A percentile compares a stretch with the other conserved stretches of the same genome.
phyloP scores from a whole-genome alignment of 441 rosid genomes.

The Metrosideros polymorpha region DNA sequence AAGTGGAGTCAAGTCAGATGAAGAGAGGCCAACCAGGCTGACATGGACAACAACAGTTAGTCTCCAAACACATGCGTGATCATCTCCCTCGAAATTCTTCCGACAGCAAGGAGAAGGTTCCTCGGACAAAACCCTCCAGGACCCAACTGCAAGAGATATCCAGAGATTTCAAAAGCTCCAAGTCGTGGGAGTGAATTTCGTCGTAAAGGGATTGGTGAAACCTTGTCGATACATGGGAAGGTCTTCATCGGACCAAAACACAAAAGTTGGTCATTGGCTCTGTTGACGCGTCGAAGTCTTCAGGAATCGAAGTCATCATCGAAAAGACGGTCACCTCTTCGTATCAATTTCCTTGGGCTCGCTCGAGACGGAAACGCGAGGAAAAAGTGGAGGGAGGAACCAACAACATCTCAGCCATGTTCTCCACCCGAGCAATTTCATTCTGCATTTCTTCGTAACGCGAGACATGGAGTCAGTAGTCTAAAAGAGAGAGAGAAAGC shows the following conservation, averaged over 20 bases:
- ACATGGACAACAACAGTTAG: fast-evolving
- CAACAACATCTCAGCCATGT: not conserved
- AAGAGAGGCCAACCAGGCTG: too few species aligned
- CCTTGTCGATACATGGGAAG: not conserved
- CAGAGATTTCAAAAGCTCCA: not conserved
- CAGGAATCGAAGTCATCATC: not conserved
- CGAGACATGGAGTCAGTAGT: not conserved
- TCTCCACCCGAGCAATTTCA: not conserved
- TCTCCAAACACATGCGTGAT: not conserved
- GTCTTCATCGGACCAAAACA: not conserved
- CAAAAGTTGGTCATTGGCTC: not conserved
- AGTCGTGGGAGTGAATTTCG: not conserved
- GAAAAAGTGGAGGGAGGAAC: not conserved
- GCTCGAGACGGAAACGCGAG: not conserved
- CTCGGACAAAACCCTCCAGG: not conserved
- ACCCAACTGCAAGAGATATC: not conserved
- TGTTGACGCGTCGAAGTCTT: not conserved
- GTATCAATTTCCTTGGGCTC: not conserved
- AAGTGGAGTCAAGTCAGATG: too few species aligned
- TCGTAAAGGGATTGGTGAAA: not conserved
- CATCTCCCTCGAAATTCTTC: not conserved
- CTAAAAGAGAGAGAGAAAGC: not conserved
- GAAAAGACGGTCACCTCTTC: not conserved
- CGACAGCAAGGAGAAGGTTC: not conserved
- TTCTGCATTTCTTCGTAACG: not conserved